Conservation (phyloP, 2,329 filamentous ascomycete species). For the Fusarium dlaminii region DNA sequence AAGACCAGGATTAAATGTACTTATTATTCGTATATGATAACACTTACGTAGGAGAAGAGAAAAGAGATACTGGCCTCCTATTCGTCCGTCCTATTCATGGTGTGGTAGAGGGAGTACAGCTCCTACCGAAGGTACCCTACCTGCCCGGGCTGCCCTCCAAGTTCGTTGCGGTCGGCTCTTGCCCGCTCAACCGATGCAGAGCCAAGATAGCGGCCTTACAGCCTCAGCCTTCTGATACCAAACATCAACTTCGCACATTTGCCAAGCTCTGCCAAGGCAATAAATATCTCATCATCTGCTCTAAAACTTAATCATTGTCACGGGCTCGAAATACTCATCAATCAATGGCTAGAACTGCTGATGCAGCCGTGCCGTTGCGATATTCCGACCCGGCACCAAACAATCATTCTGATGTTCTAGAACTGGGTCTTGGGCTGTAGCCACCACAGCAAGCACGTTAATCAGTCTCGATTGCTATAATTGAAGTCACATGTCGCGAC, state of each 20-base stretch:
- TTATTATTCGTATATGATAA: not conserved
- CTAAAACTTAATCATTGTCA: conserved; percentile 24
- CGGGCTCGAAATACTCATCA: not conserved
- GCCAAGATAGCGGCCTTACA: not conserved
- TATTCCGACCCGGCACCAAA: not conserved
- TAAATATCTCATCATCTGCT: conserved; percentile 24
- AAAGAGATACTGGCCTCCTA: not conserved
- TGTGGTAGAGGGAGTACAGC: not conserved
- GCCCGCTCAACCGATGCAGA: not conserved
- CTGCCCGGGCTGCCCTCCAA: not conserved
- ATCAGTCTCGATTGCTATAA: not conserved
- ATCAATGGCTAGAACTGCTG: not conserved
- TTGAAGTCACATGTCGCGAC: not conserved
- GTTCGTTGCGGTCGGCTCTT: not conserved
- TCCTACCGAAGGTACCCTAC: not conserved
- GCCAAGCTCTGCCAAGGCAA: conserved; percentile 29
- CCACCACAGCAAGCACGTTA: conserved; percentile 5
- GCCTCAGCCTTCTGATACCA: not conserved
- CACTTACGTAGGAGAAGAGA: not conserved
- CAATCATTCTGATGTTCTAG: conserved; percentile 16
- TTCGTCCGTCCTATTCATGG: not conserved
- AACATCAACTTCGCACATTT: not conserved
- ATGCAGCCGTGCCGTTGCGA: not conserved
- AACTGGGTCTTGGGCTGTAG: conserved; percentile 13
- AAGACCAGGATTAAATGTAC: not conserved